A percentile compares a stretch with the other conserved stretches of the same genome.
Conservation (phyloP, 768 basidiomycete species). For the Suillus discolor region DNA sequence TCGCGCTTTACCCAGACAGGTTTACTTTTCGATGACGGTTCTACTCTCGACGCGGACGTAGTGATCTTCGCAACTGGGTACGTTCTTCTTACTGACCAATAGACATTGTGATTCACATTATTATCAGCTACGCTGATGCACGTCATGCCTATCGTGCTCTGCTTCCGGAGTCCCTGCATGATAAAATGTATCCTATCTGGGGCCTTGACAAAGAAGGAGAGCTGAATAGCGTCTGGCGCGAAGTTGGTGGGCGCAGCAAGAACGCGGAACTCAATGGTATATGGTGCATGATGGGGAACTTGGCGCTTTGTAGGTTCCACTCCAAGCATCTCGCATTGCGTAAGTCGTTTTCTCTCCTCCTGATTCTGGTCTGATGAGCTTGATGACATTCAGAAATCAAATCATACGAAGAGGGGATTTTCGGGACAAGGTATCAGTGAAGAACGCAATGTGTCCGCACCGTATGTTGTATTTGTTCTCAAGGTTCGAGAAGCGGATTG, state of each 20-base stretch:
- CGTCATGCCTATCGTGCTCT: slow-evolving; percentile 20
- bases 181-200: slow-evolving; percentile 29
- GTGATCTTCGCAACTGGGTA: slow-evolving; percentile 53
- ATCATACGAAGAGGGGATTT: slow-evolving; percentile 57
- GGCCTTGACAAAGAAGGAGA: slow-evolving; percentile 37
- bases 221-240: slow-evolving; percentile 37
- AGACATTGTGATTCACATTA: background rate
- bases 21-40: slow-evolving; percentile 44
- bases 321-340: slow-evolving; percentile 68
- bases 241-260: slow-evolving; percentile 43
- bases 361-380: background rate
- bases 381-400: slow-evolving; percentile 57
- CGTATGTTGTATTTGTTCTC: background rate
- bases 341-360: slow-evolving; percentile 37
- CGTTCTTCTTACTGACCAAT: background rate
- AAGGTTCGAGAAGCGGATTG: background rate
- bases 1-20: slow-evolving; percentile 40
- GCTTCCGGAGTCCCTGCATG: slow-evolving; percentile 18
- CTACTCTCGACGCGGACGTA: slow-evolving; percentile 49
- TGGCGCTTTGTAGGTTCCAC: slow-evolving; percentile 64
- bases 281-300: slow-evolving; percentile 66
- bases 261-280: slow-evolving; percentile 30
- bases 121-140: slow-evolving; percentile 24
- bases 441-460: background rate
- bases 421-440: slow-evolving; percentile 29